Percentiles rank a stretch among this genome's conserved stretches.
These are phyloP conservation scores for Neofusicoccum ribis DNA, from an alignment of 2,329 filamentous ascomycete genomes.

Conservation along the genomic window DNA sequence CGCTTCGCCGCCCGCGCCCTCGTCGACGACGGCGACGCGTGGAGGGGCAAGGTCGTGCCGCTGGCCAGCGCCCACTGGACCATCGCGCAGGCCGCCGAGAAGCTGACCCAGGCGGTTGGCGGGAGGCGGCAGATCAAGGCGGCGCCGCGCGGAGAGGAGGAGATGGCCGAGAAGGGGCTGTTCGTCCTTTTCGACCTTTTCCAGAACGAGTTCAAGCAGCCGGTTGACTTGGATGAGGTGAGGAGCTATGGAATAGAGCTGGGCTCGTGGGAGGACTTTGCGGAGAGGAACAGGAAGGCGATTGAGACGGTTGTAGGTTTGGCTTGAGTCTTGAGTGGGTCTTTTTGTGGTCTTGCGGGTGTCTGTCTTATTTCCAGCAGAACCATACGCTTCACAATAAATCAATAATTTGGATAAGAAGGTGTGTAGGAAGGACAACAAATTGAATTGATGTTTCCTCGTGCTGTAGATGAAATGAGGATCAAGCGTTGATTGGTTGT, in stretches of 20 bases:
- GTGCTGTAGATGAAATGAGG: too few relatives aligned
- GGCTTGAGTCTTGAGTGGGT: neutral
- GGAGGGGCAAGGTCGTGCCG: neutral
- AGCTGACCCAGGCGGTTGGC: neutral
- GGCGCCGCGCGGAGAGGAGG: neutral
- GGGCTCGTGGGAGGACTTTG: conserved; percentile 8
- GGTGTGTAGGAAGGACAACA: too few relatives aligned
- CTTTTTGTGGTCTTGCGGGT: too few relatives aligned
- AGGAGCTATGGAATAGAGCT: neutral
- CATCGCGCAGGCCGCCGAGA: neutral
- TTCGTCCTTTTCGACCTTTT: neutral
- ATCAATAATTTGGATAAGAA: too few relatives aligned
- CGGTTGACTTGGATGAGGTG: neutral
- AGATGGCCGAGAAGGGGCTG: neutral
- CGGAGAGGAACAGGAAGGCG: neutral
- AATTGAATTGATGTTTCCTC: too few relatives aligned
- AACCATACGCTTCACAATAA: too few relatives aligned
- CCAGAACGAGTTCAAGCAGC: neutral
- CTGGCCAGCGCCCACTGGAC: neutral
- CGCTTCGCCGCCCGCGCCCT: neutral
- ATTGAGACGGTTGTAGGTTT: conserved; percentile 5
- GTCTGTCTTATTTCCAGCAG: too few relatives aligned
- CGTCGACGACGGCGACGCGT: neutral
- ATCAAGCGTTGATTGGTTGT: too few relatives aligned
- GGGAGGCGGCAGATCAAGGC: neutral